Percentiles rank a stretch among this genome's conserved stretches.
phyloP scores from a whole-genome alignment of 2,329 filamentous ascomycete genomes.

The Ceratocystiopsis sp. region DNA sequence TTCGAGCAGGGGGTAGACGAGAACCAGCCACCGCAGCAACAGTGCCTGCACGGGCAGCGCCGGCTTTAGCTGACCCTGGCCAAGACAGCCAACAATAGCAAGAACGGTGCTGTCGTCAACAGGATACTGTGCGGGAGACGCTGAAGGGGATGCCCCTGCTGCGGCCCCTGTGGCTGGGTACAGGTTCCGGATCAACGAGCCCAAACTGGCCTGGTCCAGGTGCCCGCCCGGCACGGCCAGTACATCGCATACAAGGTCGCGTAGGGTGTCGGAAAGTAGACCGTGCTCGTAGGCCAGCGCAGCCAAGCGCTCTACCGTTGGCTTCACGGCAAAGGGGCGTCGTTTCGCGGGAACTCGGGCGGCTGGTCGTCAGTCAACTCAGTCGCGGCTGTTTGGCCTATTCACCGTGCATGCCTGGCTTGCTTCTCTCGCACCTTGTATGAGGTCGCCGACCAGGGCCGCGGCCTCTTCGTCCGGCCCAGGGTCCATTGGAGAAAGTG shows the following conservation, averaged over 20 bases:
- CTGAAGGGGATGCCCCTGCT: no score
- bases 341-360: constrained; percentile 48
- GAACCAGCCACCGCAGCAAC: constrained; percentile 62
- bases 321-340: constrained; percentile 43
- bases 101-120: constrained; percentile 27
- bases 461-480: constrained; percentile 7
- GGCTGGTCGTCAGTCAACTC: constrained; percentile 20
- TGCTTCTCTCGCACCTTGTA: constrained; percentile 5
- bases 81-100: constrained; percentile 54
- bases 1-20: constrained; percentile 50
- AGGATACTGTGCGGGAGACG: no score
- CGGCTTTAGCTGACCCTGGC: constrained; percentile 61
- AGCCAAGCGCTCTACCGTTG: constrained; percentile 44
- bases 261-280: constrained; percentile 41
- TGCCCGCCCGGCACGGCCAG: constrained; percentile 38
- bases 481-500: constrained; percentile 4
- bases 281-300: constrained; percentile 51
- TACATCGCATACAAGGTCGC: constrained; percentile 47
- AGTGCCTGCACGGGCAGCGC: constrained; percentile 51
- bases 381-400: background rate
- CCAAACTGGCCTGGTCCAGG: constrained; percentile 60
- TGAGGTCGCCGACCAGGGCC: constrained; percentile 9
- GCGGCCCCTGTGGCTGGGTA: constrained; percentile 46
- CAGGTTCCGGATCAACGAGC: constrained; percentile 51
- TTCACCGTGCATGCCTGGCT: background rate